Evolutionary conservation across 2,329 filamentous ascomycete genomes (phyloP), one percentile per base, ranked within the genome.

Genomic region (Drechmeria coniospora): DNA sequence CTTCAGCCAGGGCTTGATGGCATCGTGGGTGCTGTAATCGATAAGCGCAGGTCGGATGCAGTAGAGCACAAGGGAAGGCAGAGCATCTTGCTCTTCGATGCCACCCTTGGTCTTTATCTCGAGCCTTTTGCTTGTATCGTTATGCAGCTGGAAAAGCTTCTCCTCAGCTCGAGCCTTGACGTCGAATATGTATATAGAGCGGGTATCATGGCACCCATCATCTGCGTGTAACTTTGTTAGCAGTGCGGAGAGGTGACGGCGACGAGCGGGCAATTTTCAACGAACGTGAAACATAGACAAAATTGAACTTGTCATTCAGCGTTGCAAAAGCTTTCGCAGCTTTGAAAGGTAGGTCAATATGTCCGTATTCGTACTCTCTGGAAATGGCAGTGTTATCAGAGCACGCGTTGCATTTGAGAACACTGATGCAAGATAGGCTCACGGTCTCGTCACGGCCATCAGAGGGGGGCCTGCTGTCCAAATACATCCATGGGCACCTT

Each of bases 401-500:
- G 9, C 4, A 12, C 7, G 5, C 9, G 20, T 21, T 11, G 20
- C 20, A 7, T 10, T 6, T 20, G 18, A 11, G 20, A 21, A 21
- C 10, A n/a, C n/a, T n/a, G n/a, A 16, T 24, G 14, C 14, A 15
- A 14, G 10, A 10, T 14, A 9, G 10, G 20, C 26, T 27, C 26
- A 28, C 27, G 17, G 11, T 24, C 15, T 23, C 10, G 21, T 28
- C n/a, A 28, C 27, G 11, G 20, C 21, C 21, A 28, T 28, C 15
- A 23, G 19, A 8, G 27, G 27, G 8, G 27, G 27, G 2, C 27
- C 27, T 10, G 15, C 27, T 15, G 27, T 19, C 33, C 33, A 35
- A 10, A 35, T 29, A 3, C 27, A 32, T 8, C 30, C 33, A 3
- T 25, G 32, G 2, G 33, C 33, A 4, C 33, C 33, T 14, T 26